These are phyloP conservation scores for Wickerhamomyces sp. DNA, from an alignment of 1,139 yeast species.

Conservation along the genomic window DNA sequence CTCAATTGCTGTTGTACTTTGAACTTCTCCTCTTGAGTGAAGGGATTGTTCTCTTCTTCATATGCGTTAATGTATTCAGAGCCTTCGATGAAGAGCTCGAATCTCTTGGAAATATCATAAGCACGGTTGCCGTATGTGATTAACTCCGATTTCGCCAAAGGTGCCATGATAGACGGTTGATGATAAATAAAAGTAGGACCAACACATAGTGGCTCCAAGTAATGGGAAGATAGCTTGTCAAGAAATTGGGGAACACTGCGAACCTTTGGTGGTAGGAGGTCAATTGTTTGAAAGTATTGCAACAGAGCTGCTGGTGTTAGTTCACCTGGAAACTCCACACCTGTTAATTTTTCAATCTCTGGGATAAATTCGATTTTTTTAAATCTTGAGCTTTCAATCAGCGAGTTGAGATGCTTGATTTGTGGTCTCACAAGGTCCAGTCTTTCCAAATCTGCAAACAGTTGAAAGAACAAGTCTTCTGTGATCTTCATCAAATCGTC, in stretches of 20 bases:
- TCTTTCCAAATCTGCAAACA: constrained; percentile 26
- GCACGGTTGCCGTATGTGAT: constrained; percentile 26
- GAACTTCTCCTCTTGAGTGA: constrained; percentile 59
- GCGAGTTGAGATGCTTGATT: constrained; percentile 24
- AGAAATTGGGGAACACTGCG: constrained; percentile 52
- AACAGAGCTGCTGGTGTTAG: constrained; percentile 36
- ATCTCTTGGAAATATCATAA: constrained; percentile 56
- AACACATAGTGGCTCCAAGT: constrained; percentile 58
- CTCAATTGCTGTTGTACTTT: constrained; percentile 46
- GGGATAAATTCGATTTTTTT: constrained; percentile 54
- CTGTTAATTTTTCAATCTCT: constrained; percentile 45
- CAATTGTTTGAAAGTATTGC: constrained; percentile 30
- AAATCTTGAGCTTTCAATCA: constrained; percentile 24
- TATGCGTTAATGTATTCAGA: constrained; percentile 89
- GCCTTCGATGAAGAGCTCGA: constrained; percentile 78
- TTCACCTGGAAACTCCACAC: constrained; percentile 34
- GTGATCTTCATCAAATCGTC: constrained; percentile 64
- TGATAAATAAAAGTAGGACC: constrained; percentile 72
- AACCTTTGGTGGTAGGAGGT: constrained; percentile 34
- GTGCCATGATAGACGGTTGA: constrained; percentile 84
- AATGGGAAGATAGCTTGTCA: constrained; percentile 58
- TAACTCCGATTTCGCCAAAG: constrained; percentile 67
- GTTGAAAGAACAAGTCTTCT: constrained; percentile 45
- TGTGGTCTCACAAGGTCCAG: constrained; percentile 5
- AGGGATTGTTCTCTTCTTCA: constrained; percentile 92